Conservation (phyloP, 2,329 filamentous ascomycete genomes). For the Cytospora paraplurivora region DNA sequence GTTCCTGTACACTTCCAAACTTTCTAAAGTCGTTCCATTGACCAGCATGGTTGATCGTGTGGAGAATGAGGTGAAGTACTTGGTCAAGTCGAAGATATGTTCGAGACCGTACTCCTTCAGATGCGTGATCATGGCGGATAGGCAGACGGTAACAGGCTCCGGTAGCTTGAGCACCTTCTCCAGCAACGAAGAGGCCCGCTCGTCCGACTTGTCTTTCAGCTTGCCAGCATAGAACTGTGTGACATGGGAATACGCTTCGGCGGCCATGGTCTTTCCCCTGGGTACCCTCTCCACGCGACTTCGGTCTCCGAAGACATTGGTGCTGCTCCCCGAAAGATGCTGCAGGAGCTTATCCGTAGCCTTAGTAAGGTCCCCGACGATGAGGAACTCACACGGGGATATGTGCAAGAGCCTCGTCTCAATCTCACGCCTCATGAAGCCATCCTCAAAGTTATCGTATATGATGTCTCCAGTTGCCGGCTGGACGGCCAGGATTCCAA, state of each 20-base stretch:
- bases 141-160: conserved; percentile 83
- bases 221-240: conserved; percentile 91
- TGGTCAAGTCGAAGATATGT: conserved; percentile 93
- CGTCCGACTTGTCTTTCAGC: conserved; percentile 64
- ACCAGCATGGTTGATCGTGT: conserved; percentile 93
- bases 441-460: conserved; percentile 94
- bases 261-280: conserved; percentile 78
- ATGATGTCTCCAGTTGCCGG: conserved; percentile 95
- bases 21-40: conserved; percentile 91
- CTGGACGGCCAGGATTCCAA: conserved; percentile 91
- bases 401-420: conserved; percentile 96
- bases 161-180: conserved; percentile 86
- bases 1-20: conserved; percentile 94
- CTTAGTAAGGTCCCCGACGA: conserved; percentile 87
- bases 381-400: conserved; percentile 90
- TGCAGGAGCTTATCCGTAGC: conserved; percentile 90
- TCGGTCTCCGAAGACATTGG: conserved; percentile 89
- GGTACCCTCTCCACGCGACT: conserved; percentile 80
- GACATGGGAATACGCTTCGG: conserved; percentile 85
- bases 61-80: conserved; percentile 96
- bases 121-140: conserved; percentile 96
- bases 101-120: conserved; percentile 89
- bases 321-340: conserved; percentile 85
- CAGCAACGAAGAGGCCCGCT: conserved; percentile 66
- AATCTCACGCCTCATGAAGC: conserved; percentile 95